Conservation (phyloP, 495 filamentous ascomycete genomes). For the Daldinia vernicosa region DNA sequence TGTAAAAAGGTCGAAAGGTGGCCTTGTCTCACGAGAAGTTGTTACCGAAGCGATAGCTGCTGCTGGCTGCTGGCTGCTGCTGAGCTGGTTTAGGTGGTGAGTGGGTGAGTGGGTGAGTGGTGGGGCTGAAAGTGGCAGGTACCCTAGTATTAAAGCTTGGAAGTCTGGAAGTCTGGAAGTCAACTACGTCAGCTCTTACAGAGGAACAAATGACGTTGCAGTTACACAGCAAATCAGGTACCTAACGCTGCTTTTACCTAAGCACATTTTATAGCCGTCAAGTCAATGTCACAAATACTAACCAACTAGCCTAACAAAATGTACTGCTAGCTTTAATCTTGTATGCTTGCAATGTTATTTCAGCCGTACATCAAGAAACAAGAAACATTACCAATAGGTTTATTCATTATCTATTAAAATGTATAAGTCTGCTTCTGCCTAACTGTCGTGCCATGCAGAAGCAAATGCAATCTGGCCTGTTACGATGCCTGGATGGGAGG, state of each 20-base stretch:
- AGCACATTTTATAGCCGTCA: not conserved
- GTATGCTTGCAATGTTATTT: not conserved
- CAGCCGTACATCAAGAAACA: not conserved
- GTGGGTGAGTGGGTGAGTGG: constrained; percentile 22
- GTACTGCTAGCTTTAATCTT: not conserved
- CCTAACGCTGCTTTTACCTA: constrained; percentile 8
- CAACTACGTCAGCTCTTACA: constrained; percentile 38
- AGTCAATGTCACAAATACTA: not conserved
- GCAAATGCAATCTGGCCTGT: constrained; percentile 30
- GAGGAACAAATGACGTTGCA: constrained; percentile 35
- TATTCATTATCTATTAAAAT: not conserved
- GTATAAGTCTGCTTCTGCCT: not conserved
- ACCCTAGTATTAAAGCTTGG: constrained; percentile 15
- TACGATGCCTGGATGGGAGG: constrained; percentile 13
- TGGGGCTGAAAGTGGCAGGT: constrained; percentile 25
- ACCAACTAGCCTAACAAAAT: too few relatives aligned
- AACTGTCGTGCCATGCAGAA: constrained; percentile 4
- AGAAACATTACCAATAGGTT: not conserved
- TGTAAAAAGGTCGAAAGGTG: constrained; percentile 17
- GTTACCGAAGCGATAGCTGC: constrained; percentile 22
- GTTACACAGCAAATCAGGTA: constrained; percentile 1
- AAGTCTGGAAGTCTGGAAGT: constrained; percentile 37
- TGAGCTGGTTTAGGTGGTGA: constrained; percentile 22
- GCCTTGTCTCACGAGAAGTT: constrained; percentile 29
- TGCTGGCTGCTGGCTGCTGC: constrained; percentile 11